Base-by-base conservation (phyloP, 257 asterid species). In the Jasminum sambac region DNA sequence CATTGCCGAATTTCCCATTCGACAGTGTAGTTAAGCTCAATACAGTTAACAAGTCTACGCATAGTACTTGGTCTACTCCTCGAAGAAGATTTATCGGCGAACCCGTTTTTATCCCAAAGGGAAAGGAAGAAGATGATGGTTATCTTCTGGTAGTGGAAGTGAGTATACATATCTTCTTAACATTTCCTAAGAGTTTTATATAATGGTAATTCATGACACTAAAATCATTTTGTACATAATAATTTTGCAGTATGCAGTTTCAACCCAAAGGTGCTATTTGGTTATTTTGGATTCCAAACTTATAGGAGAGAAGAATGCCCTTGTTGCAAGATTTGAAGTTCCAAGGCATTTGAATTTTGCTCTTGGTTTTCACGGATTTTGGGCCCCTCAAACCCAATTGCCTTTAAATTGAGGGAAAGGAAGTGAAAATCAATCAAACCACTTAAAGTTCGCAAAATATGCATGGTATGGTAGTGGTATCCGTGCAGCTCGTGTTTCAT, bases 121-220 rank as follows among this genome's bases (percentile, higher is more conserved):
- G 73, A 17, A 23, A 10, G 11, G 78, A 58, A 61, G 97, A 92
- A 75, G 98, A 93, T 66, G 97, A 88, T 25, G 97, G 98, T 30
- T 94, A 89, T 74, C 89, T 90, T 65, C 91, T 94, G 14, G 97
- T 89, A 9, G 95, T 94, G 23, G 99, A 95, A 78, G 99, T 95
- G 64, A 86, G 90, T 70, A n/a, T 3, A 11, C 14, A 10, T 23
- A 17, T 40, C 44, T 5, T 40, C 21, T 3, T 0, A 7, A 21
- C 1, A 5, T 21, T n/a, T n/a, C 36, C 36, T 30, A 30, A 1
- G 4, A 30, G 36, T 1, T 30, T 30, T 30, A 30, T 30, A 30
- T 30, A 30, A n/a, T n/a, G n/a, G 36, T 30, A 30, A 30, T 30
- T 30, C 36, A 30, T 30, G 36, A 30, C 36, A 30, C 4, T 30